phyloP scores from a whole-genome alignment of 2,329 filamentous ascomycete genomes.

The Colletotrichum sojae region DNA sequence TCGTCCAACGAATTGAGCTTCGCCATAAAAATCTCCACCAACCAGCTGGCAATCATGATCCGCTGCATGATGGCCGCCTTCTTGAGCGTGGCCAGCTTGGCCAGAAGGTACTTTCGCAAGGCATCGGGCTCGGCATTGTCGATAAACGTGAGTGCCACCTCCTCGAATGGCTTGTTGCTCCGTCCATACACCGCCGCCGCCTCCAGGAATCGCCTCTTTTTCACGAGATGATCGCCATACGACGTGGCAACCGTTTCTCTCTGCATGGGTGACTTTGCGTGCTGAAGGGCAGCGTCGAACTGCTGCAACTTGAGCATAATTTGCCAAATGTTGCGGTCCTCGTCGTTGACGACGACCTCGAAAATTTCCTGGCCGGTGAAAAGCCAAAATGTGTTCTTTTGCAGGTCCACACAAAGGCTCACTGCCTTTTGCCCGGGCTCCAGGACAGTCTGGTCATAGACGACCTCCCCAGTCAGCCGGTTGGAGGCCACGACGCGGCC shows the following conservation, averaged over 20 bases:
- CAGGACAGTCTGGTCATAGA: conserved; percentile 90
- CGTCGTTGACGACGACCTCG: conserved; percentile 91
- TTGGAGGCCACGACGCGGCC: conserved; percentile 88
- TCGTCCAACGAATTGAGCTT: conserved; percentile 96
- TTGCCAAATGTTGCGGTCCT: conserved; percentile 94
- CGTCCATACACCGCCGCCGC: conserved; percentile 93
- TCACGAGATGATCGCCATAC: conserved; percentile 89
- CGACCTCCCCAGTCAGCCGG: conserved; percentile 84
- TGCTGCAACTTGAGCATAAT: conserved; percentile 90
- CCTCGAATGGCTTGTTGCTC: conserved; percentile 97
- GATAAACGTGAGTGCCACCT: conserved; percentile 92
- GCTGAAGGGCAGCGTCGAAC: conserved; percentile 89
- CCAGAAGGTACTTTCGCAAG: conserved; percentile 87
- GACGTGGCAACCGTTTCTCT: conserved; percentile 93
- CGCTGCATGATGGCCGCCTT: conserved; percentile 92
- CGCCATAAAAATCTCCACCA: conserved; percentile 96
- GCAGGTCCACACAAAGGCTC: conserved; percentile 89
- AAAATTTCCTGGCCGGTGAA: conserved; percentile 94
- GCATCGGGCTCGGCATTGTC: conserved; percentile 93
- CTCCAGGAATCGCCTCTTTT: conserved; percentile 85
- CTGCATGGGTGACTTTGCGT: conserved; percentile 84
- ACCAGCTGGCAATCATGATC: conserved; percentile 95
- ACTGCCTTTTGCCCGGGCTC: conserved; percentile 84
- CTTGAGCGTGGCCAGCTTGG: conserved; percentile 86
- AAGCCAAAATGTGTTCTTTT: conserved; percentile 98